These are phyloP conservation scores for Chalciporus piperatus DNA, from an alignment of 768 basidiomycete genomes.

Conservation along the genomic window DNA sequence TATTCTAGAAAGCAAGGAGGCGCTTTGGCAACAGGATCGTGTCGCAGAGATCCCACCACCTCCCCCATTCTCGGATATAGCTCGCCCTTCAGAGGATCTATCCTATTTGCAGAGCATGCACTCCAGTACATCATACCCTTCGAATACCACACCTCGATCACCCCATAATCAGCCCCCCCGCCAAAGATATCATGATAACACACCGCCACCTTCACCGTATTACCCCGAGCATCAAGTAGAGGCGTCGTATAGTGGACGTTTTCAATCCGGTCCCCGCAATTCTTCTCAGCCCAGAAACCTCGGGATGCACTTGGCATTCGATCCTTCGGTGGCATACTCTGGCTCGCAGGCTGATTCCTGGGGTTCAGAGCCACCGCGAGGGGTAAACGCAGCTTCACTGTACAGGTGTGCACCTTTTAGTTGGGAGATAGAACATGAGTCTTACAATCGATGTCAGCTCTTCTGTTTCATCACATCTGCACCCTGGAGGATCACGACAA, in stretches of 20 bases:
- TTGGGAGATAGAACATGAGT: neutral
- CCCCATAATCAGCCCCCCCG: slow-evolving; percentile 18
- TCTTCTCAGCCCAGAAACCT: slow-evolving; percentile 1
- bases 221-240: slow-evolving; percentile 9
- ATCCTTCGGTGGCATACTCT: slow-evolving; percentile 49
- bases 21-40: neutral
- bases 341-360: slow-evolving; percentile 13
- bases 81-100: slow-evolving; percentile 38
- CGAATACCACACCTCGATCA: slow-evolving; percentile 22
- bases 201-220: slow-evolving; percentile 2
- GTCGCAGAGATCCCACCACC: slow-evolving; percentile 18
- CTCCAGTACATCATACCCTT: slow-evolving; percentile 22
- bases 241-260: slow-evolving; percentile 17
- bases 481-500: slow-evolving; percentile 15
- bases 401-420: slow-evolving; percentile 49
- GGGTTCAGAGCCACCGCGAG: slow-evolving; percentile 9
- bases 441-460: slow-evolving; percentile 36
- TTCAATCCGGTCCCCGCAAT: slow-evolving; percentile 5
- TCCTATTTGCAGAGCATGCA: slow-evolving; percentile 30
- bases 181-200: slow-evolving; percentile 7
- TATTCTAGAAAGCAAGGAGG: slow-evolving; percentile 7
- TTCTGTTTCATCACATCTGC: slow-evolving; percentile 50
- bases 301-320: slow-evolving; percentile 34
- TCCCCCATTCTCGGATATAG: slow-evolving; percentile 32
- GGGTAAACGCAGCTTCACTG: slow-evolving; percentile 38